Evolutionary conservation across 192 early-diverging fungal species (phyloP).

Genomic region (Backusella tuberculispora): DNA sequence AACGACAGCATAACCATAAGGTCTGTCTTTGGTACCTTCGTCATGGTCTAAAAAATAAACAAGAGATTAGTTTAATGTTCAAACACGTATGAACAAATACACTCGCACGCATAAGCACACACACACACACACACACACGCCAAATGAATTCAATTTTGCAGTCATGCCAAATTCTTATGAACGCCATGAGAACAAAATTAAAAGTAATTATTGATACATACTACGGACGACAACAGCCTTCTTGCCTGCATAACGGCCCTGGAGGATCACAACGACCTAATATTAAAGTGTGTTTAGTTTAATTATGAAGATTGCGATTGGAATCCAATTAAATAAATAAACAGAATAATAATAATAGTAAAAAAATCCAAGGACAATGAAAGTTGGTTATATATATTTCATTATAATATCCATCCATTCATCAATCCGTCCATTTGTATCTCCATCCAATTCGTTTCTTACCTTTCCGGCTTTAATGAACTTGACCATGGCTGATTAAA

Average conservation of each 20-base stretch:
- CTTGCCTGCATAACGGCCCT: conserved; percentile 99
- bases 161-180: conserved; percentile 17
- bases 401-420: neutral
- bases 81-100: too few species aligned
- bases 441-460: neutral
- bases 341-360: neutral
- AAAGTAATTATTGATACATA: conserved; percentile 39
- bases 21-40: conserved; percentile 96
- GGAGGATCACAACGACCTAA: conserved; percentile 96
- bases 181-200: conserved; percentile 13
- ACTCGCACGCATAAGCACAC: too few species aligned
- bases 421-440: neutral
- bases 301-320: neutral
- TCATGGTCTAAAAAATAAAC: conserved; percentile 65
- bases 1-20: conserved; percentile 98
- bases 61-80: neutral
- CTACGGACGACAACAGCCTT: conserved; percentile 99
- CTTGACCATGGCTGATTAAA: conserved; percentile 15
- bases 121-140: too few species aligned
- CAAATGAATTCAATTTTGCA: too few species aligned
- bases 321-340: neutral
- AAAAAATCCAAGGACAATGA: neutral
- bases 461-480: conserved; percentile 16
- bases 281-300: neutral
- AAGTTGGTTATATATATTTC: neutral